Evolutionary conservation across 257 asterid species (phyloP), one percentile per base, ranked within the genome.

Genomic region (Solanum appendiculatum): DNA sequence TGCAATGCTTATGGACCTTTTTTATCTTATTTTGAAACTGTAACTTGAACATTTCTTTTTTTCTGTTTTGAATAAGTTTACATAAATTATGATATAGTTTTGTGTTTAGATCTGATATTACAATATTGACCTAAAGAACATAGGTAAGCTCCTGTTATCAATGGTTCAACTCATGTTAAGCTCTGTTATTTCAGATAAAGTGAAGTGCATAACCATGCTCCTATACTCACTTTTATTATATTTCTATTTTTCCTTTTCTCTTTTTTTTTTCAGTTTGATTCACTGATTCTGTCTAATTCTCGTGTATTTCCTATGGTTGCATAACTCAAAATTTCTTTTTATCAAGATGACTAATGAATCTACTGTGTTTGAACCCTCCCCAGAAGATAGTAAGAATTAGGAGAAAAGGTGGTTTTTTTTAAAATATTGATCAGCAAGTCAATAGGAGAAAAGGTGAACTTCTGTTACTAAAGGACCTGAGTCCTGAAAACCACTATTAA

Each of bases 71-170:
- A 42, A 77, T 25, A 42, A 42, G 20, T 27, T 77, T 0, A 44
- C 60, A 44, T 44, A 44, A 74, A 80, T 46, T 80, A 29, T 27
- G 85, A 80, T 16, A 9, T 9, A 16, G 25, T 46, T 46, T 44
- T 46, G 66, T 27, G 10, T 46, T 80, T 46, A 80, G 66, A 80
- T 44, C 64, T 25, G 84, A 46, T 80, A 46, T 27, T 25, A 44
- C 63, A 42, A 25, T 78, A 27, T 78, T 78, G 39, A 78, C 84
- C 60, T 42, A 80, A 46, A 44, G 84, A 80, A 29, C 66, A 80
- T 25, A 5, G 40, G 83, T 14, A 1, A 77, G 83, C 36, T 36
- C 34, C 54, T 44, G 16, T 46, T 80, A 16, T 46, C 40, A 29
- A 80, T 78, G 40, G 3, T 80, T 80, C 64, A 80, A 23, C 40